Evolutionary conservation across 495 filamentous ascomycete genomes (phyloP), one percentile per base, ranked within the genome.

Genomic region (Bryoglossum gracile): DNA sequence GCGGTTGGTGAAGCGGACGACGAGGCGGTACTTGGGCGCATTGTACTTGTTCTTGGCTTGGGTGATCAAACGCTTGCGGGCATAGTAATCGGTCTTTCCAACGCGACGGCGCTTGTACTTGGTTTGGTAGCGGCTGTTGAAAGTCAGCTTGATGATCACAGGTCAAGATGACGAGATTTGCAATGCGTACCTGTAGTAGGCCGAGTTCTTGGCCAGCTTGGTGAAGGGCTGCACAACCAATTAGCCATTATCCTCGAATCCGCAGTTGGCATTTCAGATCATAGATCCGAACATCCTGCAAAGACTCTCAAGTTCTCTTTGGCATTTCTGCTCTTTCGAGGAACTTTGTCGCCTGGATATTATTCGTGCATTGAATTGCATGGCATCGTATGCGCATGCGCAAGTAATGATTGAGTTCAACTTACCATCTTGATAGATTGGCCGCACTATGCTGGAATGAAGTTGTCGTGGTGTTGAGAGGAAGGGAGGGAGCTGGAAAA

Each of bases 31-130:
- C 80, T 99, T 99, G 69, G 92, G 91, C 40, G 91, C 85, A 71
- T 90, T 92, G 86, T 96, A 98, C 82, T 97, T 97, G 87, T 97
- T 97, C 89, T 97, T 99, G 72, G 92, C 92, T 80, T 99, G 92
- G 74, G 88, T 90, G 82, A 95, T 94, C 73, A 99, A 78, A 64
- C 92, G 86, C 84, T 96, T 95, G 75, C 92, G 92, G 67, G 92
- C 92, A 71, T 95, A 97, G 87, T 99, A 99, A 69, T 99, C 92
- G 74, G 92, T 99, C 86, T 97, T 99, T 69, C 92, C 92, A 69
- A 82, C 68, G 55, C 92, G 83, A 68, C 92, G 84, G 70, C 92
- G 89, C 75, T 87, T 91, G 86, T 96, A 99, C 83, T 99, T 99
- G 71, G 91, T 95, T 79, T 99, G 92, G 78, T 86, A 99, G 69